Evolutionary conservation across 2,329 filamentous ascomycete genomes (phyloP).

Genomic region (Purpureocillium takamizusanense): DNA sequence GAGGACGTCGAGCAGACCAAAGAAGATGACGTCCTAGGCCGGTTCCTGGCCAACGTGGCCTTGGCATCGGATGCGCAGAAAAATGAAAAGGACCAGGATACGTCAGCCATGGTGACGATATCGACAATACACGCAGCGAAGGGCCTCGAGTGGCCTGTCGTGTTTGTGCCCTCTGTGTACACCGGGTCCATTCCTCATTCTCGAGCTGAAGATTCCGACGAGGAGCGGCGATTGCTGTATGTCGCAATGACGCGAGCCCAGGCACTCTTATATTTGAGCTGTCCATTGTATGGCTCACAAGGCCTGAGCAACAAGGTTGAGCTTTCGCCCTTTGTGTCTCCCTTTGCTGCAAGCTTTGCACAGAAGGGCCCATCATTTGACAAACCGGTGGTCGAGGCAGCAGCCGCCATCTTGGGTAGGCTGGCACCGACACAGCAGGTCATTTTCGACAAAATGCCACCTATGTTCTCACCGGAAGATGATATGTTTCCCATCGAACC

Average conservation of each 20-base stretch:
- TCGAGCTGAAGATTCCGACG: conserved; percentile 73
- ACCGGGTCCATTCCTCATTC: conserved; percentile 86
- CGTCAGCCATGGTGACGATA: conserved; percentile 65
- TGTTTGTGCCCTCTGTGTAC: conserved; percentile 87
- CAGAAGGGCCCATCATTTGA: conserved; percentile 63
- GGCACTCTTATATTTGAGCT: conserved; percentile 76
- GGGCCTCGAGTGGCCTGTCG: conserved; percentile 90
- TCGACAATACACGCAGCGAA: conserved; percentile 96
- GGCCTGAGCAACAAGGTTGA: conserved; percentile 48
- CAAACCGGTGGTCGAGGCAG: conserved; percentile 49
- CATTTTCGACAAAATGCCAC: conserved; percentile 43
- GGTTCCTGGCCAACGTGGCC: conserved; percentile 83
- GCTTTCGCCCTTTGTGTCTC: conserved; percentile 64
- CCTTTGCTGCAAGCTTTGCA: conserved; percentile 33
- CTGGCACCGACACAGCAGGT: conserved; percentile 45
- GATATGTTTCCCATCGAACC: conserved; percentile 60
- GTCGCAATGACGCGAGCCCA: conserved; percentile 96
- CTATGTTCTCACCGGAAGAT: conserved; percentile 53
- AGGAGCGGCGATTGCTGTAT: conserved; percentile 83
- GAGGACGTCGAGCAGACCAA: conserved; percentile 62
- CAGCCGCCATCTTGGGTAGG: conserved; percentile 64
- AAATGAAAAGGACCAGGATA: conserved; percentile 46
- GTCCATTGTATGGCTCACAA: conserved; percentile 58
- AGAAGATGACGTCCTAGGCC: conserved; percentile 56
- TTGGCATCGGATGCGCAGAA: conserved; percentile 72